Base-by-base conservation (phyloP, 2,329 filamentous ascomycete species). In the Ophiostoma piceae region DNA sequence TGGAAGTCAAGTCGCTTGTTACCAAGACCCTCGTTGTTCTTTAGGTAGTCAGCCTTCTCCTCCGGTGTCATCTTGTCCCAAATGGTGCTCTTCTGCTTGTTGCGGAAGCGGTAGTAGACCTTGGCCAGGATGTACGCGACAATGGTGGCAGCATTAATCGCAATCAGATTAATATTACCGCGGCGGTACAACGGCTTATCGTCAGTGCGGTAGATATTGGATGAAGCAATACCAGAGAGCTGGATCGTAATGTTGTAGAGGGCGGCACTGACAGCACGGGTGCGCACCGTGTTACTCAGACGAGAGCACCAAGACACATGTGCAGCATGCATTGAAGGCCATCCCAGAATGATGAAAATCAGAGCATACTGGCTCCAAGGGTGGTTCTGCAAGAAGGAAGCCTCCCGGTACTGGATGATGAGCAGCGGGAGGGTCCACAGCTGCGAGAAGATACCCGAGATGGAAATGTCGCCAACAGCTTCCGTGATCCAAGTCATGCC, bases 261-360 rank as follows among this genome's bases (percentile, higher is more conserved):
- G 0, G 86, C 87, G 0, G 84, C 83, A 0, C 84, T 84, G 12
- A 90, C 85, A 0, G 88, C 86, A 2, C 88, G 79, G 0, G 87
- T 89, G 1, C 87, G 82, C 1, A 90, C 87, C 1, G 84, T 83
- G 37, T 87, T 86, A 0, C 86, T 84, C 74, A 90, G 90, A 68
- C 86, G 82, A 2, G 85, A 87, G 1, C 84, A 87, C 77, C 87
- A 84, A 0, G 83, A 85, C 0, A 89, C 87, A 84, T 76, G 68
- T 1, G 78, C 78, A 0, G 77, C 74, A 35, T 79, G 77, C 1
- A 77, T 71, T 72, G 85, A 86, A 0, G 84, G 84, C 68, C 82
- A 83, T 0, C 81, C 81, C 1, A 84, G 76, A 1, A 85, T 73
- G 2, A 84, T 75, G 0, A 79, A 81, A 0, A 80, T 78, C 0